Evolutionary conservation across 202 grass and related monocot species (phyloP).

Genomic region (Schoenoplectus triqueter): DNA sequence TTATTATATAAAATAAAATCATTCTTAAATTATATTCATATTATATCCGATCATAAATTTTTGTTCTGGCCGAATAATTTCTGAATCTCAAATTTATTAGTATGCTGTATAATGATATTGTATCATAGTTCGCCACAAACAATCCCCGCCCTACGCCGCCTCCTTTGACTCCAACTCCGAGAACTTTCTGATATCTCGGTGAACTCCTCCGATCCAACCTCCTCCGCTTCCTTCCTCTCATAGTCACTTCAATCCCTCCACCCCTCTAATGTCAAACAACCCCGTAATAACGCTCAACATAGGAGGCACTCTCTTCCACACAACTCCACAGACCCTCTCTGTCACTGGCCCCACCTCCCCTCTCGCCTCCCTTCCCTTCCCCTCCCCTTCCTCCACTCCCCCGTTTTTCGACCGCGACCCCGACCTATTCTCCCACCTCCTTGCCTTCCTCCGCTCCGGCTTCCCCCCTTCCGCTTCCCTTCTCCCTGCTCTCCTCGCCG

Average conservation of each 20-base stretch:
- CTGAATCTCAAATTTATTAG: no score
- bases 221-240: not conserved
- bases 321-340: conserved; percentile 57
- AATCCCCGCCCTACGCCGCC: no score
- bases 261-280: conserved; percentile 23
- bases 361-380: conserved; percentile 50
- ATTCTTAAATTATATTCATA: no score
- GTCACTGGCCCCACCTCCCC: conserved; percentile 45
- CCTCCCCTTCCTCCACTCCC: conserved; percentile 35
- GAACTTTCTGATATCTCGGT: no score
- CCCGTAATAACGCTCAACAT: conserved; percentile 57
- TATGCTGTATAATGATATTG: no score
- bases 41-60: no score
- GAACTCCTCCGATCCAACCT: not conserved
- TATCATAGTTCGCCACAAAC: no score
- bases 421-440: conserved; percentile 55
- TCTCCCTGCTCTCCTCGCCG: conserved; percentile 49
- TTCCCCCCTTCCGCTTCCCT: conserved; percentile 20
- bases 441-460: conserved; percentile 68
- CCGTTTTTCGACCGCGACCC: conserved; percentile 75
- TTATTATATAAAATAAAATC: no score
- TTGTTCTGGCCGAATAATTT: no score
- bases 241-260: not conserved
- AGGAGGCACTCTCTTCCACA: conserved; percentile 68
- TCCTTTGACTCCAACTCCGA: no score